Percentiles rank a stretch among this genome's conserved stretches.
These are phyloP conservation scores for Ophiostoma sp. DNA, from an alignment of 2,329 filamentous ascomycete genomes.

Conservation along the genomic window DNA sequence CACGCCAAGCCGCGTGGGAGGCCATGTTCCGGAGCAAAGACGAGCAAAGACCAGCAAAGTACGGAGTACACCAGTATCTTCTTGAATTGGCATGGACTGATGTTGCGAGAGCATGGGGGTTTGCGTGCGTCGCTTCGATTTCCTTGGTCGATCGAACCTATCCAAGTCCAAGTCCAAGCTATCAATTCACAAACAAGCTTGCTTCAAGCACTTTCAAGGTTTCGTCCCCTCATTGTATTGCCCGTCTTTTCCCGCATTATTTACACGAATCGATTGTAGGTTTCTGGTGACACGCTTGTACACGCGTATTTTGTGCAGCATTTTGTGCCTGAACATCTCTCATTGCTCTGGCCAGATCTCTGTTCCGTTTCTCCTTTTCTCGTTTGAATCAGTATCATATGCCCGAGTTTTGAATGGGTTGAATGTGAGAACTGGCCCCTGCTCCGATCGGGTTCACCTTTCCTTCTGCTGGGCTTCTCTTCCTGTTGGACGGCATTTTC, in stretches of 20 bases:
- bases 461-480: neutral
- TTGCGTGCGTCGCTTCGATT: neutral
- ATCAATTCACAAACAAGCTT: neutral
- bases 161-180: neutral
- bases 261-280: neutral
- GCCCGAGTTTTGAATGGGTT: neutral
- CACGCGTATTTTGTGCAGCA: neutral
- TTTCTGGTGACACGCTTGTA: neutral
- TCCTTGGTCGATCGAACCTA: neutral
- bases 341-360: neutral
- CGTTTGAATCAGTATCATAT: neutral
- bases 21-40: neutral
- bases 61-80: neutral
- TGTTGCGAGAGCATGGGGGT: neutral
- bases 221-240: neutral
- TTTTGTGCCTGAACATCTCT: neutral
- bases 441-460: neutral
- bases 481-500: slow-evolving; percentile 6
- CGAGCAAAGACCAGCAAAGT: no score
- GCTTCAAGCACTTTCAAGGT: neutral
- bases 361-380: neutral
- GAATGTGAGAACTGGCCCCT: neutral
- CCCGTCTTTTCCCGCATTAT: neutral
- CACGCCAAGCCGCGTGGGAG: neutral
- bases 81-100: neutral